Base-by-base conservation (phyloP, 2,329 filamentous ascomycete genomes). In the Teratosphaeria pseudoeucalypti region DNA sequence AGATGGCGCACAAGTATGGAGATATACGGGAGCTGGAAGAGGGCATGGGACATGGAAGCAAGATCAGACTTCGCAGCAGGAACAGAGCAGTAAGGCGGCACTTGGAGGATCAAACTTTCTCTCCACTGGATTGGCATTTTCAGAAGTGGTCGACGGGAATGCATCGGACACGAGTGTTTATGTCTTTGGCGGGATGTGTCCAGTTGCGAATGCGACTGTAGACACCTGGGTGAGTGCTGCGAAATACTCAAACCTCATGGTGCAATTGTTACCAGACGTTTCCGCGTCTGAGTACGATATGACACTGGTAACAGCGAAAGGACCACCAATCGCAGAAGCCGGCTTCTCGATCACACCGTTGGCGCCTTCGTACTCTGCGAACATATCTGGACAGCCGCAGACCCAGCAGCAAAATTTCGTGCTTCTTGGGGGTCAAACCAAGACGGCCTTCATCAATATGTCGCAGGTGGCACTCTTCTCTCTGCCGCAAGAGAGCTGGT, bases 111-210 rank as follows among this genome's bases (percentile, higher is more conserved):
- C 81, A 67, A 85, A 83, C 60, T 85, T 80, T 62, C 76, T 88
- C 29, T 79, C 80, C 2, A 76, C 76, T 9, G 82, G 83, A 14
- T 78, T 94, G 57, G 79, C 85, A 27, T 95, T 91, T 71, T 86
- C 89, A 23, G 80, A 79, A 34, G 81, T 78, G 39, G 76, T 83
- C 54, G 79, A 78, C 43, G 83, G 81, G 0, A 71, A 75, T 32
- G 76, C 81, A 61, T 80, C 81, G 10, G 74, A 79, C 52, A 81
- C 83, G 0, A 78, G 78, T 11, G 75, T 88, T 23, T 95, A 91
- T 70, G 77, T 86, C 6, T 96, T 95, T 73, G 92, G 91, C 39
- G 92, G 92, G 65, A 95, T 96, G 90, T 97, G 92, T 68, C 86
- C 87, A 4, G 74, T 70, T 29, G 66, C 68, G 2, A 73, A 72